phyloP scores from a whole-genome alignment of 805 yeast species.

The Millerago galiae region DNA sequence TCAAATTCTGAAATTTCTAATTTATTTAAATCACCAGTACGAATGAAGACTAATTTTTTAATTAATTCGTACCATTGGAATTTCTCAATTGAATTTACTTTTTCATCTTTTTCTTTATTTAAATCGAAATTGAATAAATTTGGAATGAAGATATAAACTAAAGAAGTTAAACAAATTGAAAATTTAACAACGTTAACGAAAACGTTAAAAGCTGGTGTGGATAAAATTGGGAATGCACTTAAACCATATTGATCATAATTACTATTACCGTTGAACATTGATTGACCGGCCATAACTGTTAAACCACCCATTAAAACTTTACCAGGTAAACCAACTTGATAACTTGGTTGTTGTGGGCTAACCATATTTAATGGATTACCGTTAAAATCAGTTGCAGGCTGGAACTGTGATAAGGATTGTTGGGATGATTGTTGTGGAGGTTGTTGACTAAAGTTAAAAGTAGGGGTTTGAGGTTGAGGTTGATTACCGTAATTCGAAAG shows the following conservation, averaged over 20 bases:
- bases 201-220: slow-evolving; percentile 23
- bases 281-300: slow-evolving; percentile 39
- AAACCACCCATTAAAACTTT: slow-evolving; percentile 42
- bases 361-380: slow-evolving; percentile 22
- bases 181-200: slow-evolving; percentile 23
- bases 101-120: not conserved
- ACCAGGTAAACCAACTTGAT: slow-evolving; percentile 25
- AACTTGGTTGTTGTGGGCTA: slow-evolving; percentile 16
- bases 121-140: slow-evolving; percentile 6
- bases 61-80: slow-evolving; percentile 19
- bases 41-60: slow-evolving; percentile 21
- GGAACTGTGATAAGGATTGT: slow-evolving; percentile 12
- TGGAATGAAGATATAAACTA: slow-evolving; percentile 17
- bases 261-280: slow-evolving; percentile 24
- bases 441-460: slow-evolving; percentile 12
- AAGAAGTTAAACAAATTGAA: slow-evolving; percentile 21
- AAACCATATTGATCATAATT: slow-evolving; percentile 36
- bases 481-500: slow-evolving; percentile 3
- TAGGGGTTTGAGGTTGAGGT: slow-evolving; percentile 5
- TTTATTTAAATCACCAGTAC: slow-evolving; percentile 14
- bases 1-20: slow-evolving; percentile 16
- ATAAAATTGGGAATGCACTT: slow-evolving; percentile 34
- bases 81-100: slow-evolving; percentile 3
- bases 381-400: slow-evolving; percentile 19
- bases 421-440: slow-evolving; percentile 7